Percentiles rank a stretch among this genome's conserved stretches.
These are phyloP conservation scores for Sugiyamaella xylanicola DNA, from an alignment of 1,139 yeast genomes.

Conservation along the genomic window DNA sequence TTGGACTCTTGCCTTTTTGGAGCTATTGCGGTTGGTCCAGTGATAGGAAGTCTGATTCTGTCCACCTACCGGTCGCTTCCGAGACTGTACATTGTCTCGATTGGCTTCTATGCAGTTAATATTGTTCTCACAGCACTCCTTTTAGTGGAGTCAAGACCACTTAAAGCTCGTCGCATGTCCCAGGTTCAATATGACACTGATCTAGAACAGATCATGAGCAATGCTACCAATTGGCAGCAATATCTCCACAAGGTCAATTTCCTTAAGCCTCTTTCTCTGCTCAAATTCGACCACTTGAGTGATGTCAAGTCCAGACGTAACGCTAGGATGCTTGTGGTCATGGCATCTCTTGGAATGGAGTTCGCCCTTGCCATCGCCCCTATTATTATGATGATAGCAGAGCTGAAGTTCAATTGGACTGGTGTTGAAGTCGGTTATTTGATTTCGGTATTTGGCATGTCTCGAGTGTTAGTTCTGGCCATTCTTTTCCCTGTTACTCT, in stretches of 20 bases:
- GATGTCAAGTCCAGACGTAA: slow-evolving; percentile 39
- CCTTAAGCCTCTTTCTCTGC: slow-evolving; percentile 51
- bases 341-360: slow-evolving; percentile 46
- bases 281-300: slow-evolving; percentile 44
- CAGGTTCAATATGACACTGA: slow-evolving; percentile 24
- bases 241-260: slow-evolving; percentile 30
- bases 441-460: slow-evolving; percentile 56
- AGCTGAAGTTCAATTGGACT: slow-evolving; percentile 60
- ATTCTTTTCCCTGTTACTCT: slow-evolving; percentile 49
- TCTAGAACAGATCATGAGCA: slow-evolving; percentile 17
- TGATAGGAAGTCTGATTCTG: slow-evolving; percentile 52
- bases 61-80: slow-evolving; percentile 35
- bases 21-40: slow-evolving; percentile 68
- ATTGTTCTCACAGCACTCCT: slow-evolving; percentile 45
- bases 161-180: slow-evolving; percentile 30
- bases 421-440: slow-evolving; percentile 61
- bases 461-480: slow-evolving; percentile 49
- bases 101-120: slow-evolving; percentile 33
- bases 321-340: slow-evolving; percentile 51
- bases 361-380: slow-evolving; percentile 46
- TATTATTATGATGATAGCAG: slow-evolving; percentile 58
- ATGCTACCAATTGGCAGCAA: slow-evolving; percentile 21
- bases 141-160: slow-evolving; percentile 59
- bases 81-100: slow-evolving; percentile 36
- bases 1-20: slow-evolving; percentile 58